Conservation (phyloP, 1,139 yeast genomes). For the Magnusiomyces paraingens region DNA sequence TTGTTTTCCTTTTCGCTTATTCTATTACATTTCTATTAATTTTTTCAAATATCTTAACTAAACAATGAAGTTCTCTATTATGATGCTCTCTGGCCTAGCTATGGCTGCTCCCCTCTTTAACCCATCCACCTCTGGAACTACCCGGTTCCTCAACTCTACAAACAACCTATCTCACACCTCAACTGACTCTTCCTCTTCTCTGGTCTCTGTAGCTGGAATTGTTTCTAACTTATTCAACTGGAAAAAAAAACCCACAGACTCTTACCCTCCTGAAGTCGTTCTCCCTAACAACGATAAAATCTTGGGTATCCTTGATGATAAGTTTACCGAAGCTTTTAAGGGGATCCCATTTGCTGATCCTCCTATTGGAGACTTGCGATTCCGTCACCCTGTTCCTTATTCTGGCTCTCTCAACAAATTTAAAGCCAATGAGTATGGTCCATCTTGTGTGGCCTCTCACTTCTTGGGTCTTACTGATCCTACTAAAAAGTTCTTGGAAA, state of each 20-base stretch:
- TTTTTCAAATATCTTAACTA: no score
- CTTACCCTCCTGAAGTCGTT: neutral
- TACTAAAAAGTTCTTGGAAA: neutral
- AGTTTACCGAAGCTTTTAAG: slow-evolving; percentile 11
- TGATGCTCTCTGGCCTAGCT: no score
- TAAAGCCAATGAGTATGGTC: slow-evolving; percentile 15
- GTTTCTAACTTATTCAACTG: neutral
- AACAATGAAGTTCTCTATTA: no score
- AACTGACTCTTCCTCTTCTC: no score
- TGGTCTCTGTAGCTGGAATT: no score
- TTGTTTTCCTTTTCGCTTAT: no score
- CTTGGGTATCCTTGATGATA: neutral
- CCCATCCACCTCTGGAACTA: neutral
- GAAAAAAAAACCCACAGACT: neutral
- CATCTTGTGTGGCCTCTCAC: neutral
- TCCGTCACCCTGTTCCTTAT: slow-evolving; percentile 16
- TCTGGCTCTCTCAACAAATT: neutral
- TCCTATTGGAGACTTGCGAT: slow-evolving; percentile 22
- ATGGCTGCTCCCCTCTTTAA: neutral
- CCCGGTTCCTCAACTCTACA: neutral
- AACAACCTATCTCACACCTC: neutral
- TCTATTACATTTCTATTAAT: no score
- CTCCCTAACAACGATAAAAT: neutral
- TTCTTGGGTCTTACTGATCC: neutral
- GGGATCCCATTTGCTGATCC: slow-evolving; percentile 26